These are phyloP conservation scores for Lophiostoma macrostomum DNA, from an alignment of 495 filamentous ascomycete genomes.

Conservation along the genomic window DNA sequence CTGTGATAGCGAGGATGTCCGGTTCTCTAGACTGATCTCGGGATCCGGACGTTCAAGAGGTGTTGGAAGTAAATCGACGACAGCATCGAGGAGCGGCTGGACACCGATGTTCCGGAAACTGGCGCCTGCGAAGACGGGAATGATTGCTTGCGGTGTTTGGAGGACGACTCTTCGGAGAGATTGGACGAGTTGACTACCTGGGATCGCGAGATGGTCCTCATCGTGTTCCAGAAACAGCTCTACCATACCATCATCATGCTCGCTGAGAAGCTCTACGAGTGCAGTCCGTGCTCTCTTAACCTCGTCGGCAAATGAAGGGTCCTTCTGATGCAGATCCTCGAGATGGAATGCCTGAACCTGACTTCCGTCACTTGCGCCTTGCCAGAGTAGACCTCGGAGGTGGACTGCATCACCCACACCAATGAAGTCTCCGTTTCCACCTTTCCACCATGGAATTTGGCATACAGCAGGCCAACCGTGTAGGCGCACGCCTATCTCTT, in stretches of 20 bases:
- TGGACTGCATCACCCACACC: conserved; percentile 82
- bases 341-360: conserved; percentile 52
- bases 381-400: conserved; percentile 50
- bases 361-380: conserved; percentile 67
- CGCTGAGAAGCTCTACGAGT: conserved; percentile 78
- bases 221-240: conserved; percentile 76
- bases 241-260: conserved; percentile 81
- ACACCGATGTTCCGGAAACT: conserved; percentile 94
- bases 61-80: conserved; percentile 80
- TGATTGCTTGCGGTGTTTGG: conserved; percentile 55
- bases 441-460: conserved; percentile 89
- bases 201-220: conserved; percentile 67
- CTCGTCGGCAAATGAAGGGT: conserved; percentile 60
- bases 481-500: conserved; percentile 76
- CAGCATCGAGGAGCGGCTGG: conserved; percentile 84
- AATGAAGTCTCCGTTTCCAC: conserved; percentile 65
- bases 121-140: conserved; percentile 87
- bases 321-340: conserved; percentile 50
- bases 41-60: conserved; percentile 75
- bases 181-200: conserved; percentile 60
- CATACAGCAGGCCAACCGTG: conserved; percentile 85
- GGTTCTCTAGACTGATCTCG: conserved; percentile 64
- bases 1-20: conserved; percentile 50
- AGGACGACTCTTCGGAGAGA: conserved; percentile 72
- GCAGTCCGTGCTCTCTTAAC: conserved; percentile 70